Conservation (phyloP, 2,329 filamentous ascomycete genomes). For the Drechslerella stenobrocha region DNA sequence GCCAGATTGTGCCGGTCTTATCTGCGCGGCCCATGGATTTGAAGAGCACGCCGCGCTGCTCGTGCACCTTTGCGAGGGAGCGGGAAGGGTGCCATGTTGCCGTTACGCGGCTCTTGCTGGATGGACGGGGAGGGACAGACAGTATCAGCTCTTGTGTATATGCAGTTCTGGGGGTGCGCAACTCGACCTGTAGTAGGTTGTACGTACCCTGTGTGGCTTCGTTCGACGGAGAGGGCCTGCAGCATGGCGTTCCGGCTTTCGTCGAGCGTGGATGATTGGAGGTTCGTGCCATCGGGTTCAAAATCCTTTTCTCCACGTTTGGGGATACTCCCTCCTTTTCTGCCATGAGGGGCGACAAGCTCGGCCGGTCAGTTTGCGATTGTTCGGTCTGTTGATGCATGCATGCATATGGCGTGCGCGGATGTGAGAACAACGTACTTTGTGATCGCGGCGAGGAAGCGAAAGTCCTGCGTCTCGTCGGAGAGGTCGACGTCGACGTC, state of each 20-base stretch:
- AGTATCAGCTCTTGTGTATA: neutral
- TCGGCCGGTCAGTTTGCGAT: too few species aligned
- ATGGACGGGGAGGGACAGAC: neutral
- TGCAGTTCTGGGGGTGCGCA: neutral
- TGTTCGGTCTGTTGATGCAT: constrained; percentile 38
- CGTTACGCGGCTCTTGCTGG: constrained; percentile 50
- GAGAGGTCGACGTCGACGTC: constrained; percentile 65
- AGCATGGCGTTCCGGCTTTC: constrained; percentile 86
- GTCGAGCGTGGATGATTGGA: constrained; percentile 76
- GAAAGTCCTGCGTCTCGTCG: constrained; percentile 85
- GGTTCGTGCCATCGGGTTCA: constrained; percentile 82
- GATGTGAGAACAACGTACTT: constrained; percentile 54
- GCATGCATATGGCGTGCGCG: constrained; percentile 47
- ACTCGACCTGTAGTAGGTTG: neutral
- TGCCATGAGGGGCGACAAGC: constrained; percentile 9
- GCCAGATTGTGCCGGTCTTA: constrained; percentile 70
- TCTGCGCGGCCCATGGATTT: constrained; percentile 74
- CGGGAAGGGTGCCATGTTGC: constrained; percentile 59
- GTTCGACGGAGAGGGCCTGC: constrained; percentile 67
- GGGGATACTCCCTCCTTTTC: constrained; percentile 63
- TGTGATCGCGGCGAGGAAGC: constrained; percentile 66
- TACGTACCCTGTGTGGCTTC: constrained; percentile 46
- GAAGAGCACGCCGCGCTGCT: constrained; percentile 71
- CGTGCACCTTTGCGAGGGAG: constrained; percentile 69
- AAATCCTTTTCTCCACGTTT: constrained; percentile 97